These are phyloP conservation scores for Zangia roseola DNA, from an alignment of 768 basidiomycete genomes.

Conservation along the genomic window DNA sequence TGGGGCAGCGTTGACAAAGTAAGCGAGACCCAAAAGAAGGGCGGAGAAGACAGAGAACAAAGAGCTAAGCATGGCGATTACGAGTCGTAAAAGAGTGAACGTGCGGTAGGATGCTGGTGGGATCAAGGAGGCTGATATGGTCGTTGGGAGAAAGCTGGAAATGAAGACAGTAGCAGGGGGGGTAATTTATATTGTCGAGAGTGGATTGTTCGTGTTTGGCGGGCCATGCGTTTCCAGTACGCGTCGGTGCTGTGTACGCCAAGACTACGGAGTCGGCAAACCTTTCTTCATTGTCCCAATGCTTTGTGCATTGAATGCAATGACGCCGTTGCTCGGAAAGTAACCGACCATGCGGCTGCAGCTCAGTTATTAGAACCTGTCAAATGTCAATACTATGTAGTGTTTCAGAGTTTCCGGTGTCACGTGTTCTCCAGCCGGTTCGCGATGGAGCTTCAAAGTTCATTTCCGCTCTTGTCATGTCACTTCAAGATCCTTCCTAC, in stretches of 20 bases:
- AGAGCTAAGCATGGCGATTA: conserved; percentile 21
- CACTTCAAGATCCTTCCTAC: conserved; percentile 19
- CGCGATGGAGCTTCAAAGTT: too few relatives aligned
- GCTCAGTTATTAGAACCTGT: too few relatives aligned
- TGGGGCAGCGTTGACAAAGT: conserved; percentile 29
- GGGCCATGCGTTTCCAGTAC: conserved; percentile 7
- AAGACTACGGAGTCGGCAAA: not conserved
- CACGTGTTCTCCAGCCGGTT: too few relatives aligned
- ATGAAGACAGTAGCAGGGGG: not conserved
- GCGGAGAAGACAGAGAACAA: conserved; percentile 29
- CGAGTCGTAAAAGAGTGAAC: conserved; percentile 24
- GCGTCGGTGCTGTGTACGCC: not conserved
- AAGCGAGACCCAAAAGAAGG: conserved; percentile 29
- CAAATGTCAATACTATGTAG: too few relatives aligned
- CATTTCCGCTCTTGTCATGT: not conserved
- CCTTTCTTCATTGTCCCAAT: too few relatives aligned
- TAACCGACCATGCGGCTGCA: too few relatives aligned
- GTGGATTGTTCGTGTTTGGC: conserved; percentile 26
- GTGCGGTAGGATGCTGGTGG: conserved; percentile 6
- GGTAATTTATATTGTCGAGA: conserved; percentile 17
- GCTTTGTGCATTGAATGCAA: too few relatives aligned
- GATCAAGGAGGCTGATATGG: not conserved
- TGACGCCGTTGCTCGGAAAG: too few relatives aligned
- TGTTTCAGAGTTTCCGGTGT: too few relatives aligned
- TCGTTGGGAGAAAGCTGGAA: not conserved